Base-by-base conservation (phyloP, 257 asterid genomes). In the Nicotiana attenuata region DNA sequence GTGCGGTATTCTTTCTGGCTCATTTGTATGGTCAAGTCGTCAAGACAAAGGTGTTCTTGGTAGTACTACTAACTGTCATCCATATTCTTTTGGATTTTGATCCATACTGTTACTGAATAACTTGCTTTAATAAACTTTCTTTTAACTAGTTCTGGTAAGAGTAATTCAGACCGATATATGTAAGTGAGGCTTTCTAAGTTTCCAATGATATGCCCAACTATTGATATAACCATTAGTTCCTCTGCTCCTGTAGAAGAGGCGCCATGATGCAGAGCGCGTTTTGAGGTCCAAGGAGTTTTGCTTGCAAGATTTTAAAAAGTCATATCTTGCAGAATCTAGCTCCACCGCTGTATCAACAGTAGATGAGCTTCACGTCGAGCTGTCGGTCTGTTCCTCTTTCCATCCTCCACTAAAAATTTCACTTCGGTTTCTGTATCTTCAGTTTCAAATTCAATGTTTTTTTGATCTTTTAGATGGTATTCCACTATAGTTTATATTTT, bases 341-440 rank as follows among this genome's bases (percentile, higher is more conserved):
- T 79, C 85, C 68, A 86, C 84, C 19, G 85, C 93, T 82, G 83
- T 89, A 29, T 91, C 97, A 78, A 81, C 89, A 52, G 88, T 81
- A 83, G 94, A 91, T 73, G 99, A 94, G 82, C 93, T 91, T 86
- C 95, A 86, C 71, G 90, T 86, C 75, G 99, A 94, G 57, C 85
- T 91, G 85, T 85, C 90, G 66, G 99, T 95, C 61, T 82, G 97
- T 89, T 85, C 84, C 81, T 86, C 19, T 65, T 55, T 65, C 82
- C 77, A 61, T 65, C 82, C 61, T 41, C 50, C 50, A 41, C 50
- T 9, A 45, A 57, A 26, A 80, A 29, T 29, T 50, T 24, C 41
- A 22, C 26, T 47, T 50, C 61, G 17, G 57, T 73, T 47, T 45
- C 57, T 28, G 31, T 15, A 9, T 35, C 8, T 11, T 77, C 81